Conservation (phyloP, 371 early-diverging fungal species). For the Syncephalis plumigaleata region DNA sequence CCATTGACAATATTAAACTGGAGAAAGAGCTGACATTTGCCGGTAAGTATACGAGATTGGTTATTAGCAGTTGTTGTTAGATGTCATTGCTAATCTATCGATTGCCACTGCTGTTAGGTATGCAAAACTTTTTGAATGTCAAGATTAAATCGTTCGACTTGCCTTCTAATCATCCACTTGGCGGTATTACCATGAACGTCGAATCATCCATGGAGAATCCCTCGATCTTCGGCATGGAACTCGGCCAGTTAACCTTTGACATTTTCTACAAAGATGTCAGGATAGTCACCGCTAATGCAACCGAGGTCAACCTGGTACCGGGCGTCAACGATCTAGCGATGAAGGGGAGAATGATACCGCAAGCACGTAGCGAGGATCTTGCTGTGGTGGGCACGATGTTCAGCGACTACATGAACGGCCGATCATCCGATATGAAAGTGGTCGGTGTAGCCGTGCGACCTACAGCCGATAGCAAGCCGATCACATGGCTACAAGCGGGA, state of each 20-base stretch:
- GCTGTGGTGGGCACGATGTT: slow-evolving; percentile 22
- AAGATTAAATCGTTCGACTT: slow-evolving; percentile 23
- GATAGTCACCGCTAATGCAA: slow-evolving; percentile 20
- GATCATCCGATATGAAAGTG: slow-evolving; percentile 20
- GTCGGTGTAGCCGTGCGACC: slow-evolving; percentile 6
- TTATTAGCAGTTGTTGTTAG: no score
- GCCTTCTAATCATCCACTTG: slow-evolving; percentile 25
- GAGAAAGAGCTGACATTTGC: slow-evolving; percentile 22
- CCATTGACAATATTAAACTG: slow-evolving; percentile 10
- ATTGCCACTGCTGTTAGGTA: slow-evolving; percentile 5
- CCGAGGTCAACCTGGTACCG: slow-evolving; percentile 15
- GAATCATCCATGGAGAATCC: slow-evolving; percentile 24
- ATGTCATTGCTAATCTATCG: slow-evolving; percentile 11
- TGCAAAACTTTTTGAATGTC: slow-evolving; percentile 23
- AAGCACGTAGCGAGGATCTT: slow-evolving; percentile 13
- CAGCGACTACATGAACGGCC: slow-evolving; percentile 26
- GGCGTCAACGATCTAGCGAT: slow-evolving; percentile 24
- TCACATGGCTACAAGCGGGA: slow-evolving; percentile 7
- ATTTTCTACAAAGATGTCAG: slow-evolving; percentile 22
- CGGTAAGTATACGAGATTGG: slow-evolving; percentile 9
- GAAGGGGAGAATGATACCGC: slow-evolving; percentile 22
- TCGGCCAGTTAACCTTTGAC: slow-evolving; percentile 23
- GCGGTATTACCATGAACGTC: slow-evolving; percentile 27
- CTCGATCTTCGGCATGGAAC: slow-evolving; percentile 29
- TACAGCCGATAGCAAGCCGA: background rate